A percentile compares a stretch with the other conserved stretches of the same genome.
These are phyloP conservation scores for Phytophthora syringae DNA, from an alignment of 352 stramenopile species.

Conservation along the genomic window DNA sequence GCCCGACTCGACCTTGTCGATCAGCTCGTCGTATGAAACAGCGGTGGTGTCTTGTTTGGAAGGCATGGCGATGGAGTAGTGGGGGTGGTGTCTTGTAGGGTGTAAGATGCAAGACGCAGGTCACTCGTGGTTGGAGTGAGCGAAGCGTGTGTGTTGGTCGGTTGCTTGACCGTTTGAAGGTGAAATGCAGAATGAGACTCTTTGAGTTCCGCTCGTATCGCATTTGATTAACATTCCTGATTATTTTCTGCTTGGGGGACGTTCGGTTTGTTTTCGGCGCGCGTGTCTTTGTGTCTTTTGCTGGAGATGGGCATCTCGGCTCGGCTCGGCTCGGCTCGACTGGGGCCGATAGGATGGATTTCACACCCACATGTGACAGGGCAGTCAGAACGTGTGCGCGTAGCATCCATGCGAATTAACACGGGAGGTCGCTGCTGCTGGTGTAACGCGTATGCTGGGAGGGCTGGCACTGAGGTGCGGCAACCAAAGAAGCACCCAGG, in stretches of 20 bases:
- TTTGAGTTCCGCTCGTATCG: neutral
- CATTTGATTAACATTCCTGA: neutral
- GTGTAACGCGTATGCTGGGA: neutral
- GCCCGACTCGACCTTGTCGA: slow-evolving; percentile 26
- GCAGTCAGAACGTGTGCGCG: neutral
- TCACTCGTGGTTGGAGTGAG: neutral
- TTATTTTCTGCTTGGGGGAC: slow-evolving; percentile 10
- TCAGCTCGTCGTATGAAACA: slow-evolving; percentile 18
- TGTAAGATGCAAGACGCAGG: neutral
- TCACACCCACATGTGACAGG: neutral
- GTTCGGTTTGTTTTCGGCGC: slow-evolving; percentile 4
- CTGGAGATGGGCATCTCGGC: neutral
- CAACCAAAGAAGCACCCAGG: too few relatives aligned
- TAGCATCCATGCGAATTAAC: too few relatives aligned
- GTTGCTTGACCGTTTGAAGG: slow-evolving; percentile 6
- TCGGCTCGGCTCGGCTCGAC: slow-evolving; percentile 6
- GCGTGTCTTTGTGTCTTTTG: slow-evolving; percentile 9
- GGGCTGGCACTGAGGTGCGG: too few relatives aligned
- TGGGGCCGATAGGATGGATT: neutral
- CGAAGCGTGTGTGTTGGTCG: neutral
- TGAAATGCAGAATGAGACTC: slow-evolving; percentile 18
- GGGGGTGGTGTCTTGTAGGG: neutral
- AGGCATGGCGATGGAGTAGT: slow-evolving; percentile 2
- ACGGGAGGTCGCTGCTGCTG: too few relatives aligned
- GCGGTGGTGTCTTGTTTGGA: slow-evolving; percentile 10